These are phyloP conservation scores for Lepidium campestre DNA, from an alignment of 441 rosid species.

Conservation along the genomic window DNA sequence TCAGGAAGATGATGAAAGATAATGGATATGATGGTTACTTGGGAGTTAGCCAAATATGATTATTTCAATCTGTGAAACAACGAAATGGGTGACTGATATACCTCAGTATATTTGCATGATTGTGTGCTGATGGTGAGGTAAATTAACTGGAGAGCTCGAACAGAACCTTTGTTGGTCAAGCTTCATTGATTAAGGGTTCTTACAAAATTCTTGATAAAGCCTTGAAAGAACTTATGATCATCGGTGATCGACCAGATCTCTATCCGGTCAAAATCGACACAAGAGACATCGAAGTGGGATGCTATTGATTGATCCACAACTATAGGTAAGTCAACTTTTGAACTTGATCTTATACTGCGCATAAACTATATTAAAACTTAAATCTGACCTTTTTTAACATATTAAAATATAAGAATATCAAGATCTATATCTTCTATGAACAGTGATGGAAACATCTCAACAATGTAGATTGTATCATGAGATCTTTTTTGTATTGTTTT, in stretches of 20 bases:
- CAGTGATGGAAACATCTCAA: conserved; percentile 3
- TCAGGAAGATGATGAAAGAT: conserved; percentile 70
- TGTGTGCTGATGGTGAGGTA: background rate
- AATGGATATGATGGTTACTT: conserved; percentile 66
- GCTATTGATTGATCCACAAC: background rate
- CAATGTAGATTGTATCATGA: background rate
- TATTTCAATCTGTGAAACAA: background rate
- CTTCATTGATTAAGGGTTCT: background rate
- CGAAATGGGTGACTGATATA: background rate
- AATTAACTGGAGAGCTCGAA: background rate
- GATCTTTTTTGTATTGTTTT: background rate
- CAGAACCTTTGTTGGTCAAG: background rate
- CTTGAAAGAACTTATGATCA: background rate
- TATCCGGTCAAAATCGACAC: background rate
- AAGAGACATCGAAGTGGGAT: background rate
- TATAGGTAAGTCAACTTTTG: background rate
- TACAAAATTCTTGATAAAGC: background rate
- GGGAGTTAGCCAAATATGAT: conserved; percentile 49
- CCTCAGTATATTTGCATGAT: background rate
- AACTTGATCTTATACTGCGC: background rate
- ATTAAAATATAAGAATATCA: background rate
- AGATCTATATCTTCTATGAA: conserved; percentile 10
- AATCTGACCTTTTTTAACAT: background rate
- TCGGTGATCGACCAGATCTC: no score
- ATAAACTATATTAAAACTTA: background rate